A percentile compares a stretch with the other conserved stretches of the same genome.
Conservation (phyloP, 345 rosid species). For the Odontarrhena argentea region DNA sequence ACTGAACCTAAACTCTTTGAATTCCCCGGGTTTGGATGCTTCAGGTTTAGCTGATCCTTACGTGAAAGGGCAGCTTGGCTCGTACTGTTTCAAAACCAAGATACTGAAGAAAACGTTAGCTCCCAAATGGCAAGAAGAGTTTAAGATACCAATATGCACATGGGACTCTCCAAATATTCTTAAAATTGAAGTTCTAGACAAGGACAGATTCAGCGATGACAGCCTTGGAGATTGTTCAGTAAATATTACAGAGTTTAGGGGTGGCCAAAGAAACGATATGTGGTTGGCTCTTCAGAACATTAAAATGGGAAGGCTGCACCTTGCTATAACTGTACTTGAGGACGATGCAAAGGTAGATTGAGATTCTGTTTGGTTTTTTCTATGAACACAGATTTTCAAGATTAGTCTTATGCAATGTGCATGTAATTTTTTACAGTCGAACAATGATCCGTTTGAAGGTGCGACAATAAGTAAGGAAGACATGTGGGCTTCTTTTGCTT, state of each 20-base stretch:
- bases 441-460: constrained; percentile 37
- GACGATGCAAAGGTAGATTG: constrained; percentile 52
- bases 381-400: not conserved
- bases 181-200: constrained; percentile 75
- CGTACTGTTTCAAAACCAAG: constrained; percentile 75
- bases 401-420: constrained; percentile 17
- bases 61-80: constrained; percentile 88
- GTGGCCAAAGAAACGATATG: constrained; percentile 79
- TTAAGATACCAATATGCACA: constrained; percentile 68
- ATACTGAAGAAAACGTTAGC: constrained; percentile 63
- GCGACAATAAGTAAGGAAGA: constrained; percentile 50
- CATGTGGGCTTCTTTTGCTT: constrained; percentile 45
- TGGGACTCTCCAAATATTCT: constrained; percentile 78
- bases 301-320: constrained; percentile 81
- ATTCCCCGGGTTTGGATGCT: constrained; percentile 29
- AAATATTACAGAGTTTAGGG: constrained; percentile 61
- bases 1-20: constrained; percentile 1
- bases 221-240: constrained; percentile 70
- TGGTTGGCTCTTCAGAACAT: constrained; percentile 86
- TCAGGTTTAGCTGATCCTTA: constrained; percentile 96
- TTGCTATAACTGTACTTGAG: constrained; percentile 70
- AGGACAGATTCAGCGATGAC: constrained; percentile 82
- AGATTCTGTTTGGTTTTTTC: constrained; percentile 22
- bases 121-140: constrained; percentile 95
- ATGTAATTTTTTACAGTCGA: constrained; percentile 43